Conservation (phyloP, 2,329 filamentous ascomycete species). For the Samsoniella hepiali region DNA sequence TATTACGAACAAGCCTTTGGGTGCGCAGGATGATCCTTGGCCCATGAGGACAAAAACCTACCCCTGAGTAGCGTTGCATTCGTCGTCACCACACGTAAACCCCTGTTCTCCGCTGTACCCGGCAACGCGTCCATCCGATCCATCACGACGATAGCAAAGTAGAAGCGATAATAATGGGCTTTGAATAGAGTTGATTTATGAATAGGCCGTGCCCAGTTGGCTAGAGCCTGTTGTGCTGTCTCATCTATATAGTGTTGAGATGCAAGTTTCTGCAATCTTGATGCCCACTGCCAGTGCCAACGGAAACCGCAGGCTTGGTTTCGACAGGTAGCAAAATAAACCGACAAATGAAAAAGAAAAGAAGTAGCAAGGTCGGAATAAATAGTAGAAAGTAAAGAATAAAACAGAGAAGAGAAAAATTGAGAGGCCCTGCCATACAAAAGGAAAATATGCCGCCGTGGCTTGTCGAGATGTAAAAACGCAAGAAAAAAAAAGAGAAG, state of each 20-base stretch:
- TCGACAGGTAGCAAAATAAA: neutral
- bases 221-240: neutral
- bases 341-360: neutral
- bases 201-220: no score
- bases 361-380: neutral
- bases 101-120: neutral
- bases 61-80: slow-evolving; percentile 3
- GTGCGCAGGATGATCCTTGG: neutral
- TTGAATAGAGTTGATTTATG: no score
- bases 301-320: neutral
- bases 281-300: neutral
- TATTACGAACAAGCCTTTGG: neutral
- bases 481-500: neutral
- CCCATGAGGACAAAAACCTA: neutral
- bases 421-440: neutral
- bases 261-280: neutral
- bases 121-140: neutral
- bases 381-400: neutral
- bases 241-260: neutral
- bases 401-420: neutral
- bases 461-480: slow-evolving; percentile 4
- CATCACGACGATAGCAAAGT: no score
- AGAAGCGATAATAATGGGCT: no score
- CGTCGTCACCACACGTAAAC: neutral
- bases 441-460: neutral